Base-by-base conservation (phyloP, 2,329 filamentous ascomycete species). In the Colletotrichum plurivorum region DNA sequence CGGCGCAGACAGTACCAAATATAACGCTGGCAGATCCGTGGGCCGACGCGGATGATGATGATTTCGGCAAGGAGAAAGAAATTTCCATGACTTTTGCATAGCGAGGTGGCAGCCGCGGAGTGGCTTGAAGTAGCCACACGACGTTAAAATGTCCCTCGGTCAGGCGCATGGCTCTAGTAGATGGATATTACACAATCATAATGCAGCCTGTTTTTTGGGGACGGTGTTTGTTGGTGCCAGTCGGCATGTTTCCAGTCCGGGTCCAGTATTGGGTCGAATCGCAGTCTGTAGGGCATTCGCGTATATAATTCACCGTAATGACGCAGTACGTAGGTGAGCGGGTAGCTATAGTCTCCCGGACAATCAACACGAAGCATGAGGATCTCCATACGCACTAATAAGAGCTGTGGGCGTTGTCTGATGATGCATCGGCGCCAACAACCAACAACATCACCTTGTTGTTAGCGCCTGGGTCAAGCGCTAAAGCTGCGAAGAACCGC, bases 41-140 rank as follows among this genome's bases (percentile, higher is more conserved):
- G 93, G 90, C 88, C 3, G 92, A 88, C 59, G 85, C 87, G 53
- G 91, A 93, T 52, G 88, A 91, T 36, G 88, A 92, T 61, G 88
- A 92, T 60, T 92, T 92, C 81, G 90, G 90, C 18, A 87, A 88
- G 75, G 92, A 94, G 78, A 89, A 90, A 77, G 92, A 94, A 79
- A 93, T 95, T 71, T 87, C 88, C 39, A 92, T 95, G 92, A 94
- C 92, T 71, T 95, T 95, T 88, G 93, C 92, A 79, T 93, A 83
- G 10, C 39, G 27, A 63, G 25, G 57, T 45, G 43, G 51, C 20
- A 13, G 9, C 8, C 18, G 46, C n/a, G 18, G 12, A 36, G 10
- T n/a, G 10, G 12, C 46, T 49, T 13, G 31, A 63, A 43, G 48
- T 22, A 36, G 27, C 46, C 20, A 36, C 10, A 16, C 43, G 18